phyloP scores from a whole-genome alignment of 2,329 filamentous ascomycete genomes.

The Leptographium lundbergii region DNA sequence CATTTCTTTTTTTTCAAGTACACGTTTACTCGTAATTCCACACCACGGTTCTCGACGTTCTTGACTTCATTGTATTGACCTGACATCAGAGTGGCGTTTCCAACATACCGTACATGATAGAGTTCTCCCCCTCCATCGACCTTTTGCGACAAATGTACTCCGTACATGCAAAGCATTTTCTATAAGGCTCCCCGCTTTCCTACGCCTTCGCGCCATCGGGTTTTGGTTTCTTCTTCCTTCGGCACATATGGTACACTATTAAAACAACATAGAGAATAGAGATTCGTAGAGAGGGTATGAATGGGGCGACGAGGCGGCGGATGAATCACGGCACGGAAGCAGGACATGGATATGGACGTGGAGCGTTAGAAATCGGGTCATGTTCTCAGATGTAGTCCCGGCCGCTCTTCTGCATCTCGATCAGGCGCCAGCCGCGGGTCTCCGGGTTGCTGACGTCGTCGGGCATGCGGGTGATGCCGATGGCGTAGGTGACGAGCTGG shows the following conservation, averaged over 20 bases:
- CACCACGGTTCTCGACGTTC: neutral
- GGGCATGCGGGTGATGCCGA: slow-evolving; percentile 83
- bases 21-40: too few species aligned
- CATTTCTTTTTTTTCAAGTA: too few species aligned
- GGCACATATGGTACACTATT: slow-evolving; percentile 1
- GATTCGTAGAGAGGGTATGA: neutral
- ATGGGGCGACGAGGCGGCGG: neutral
- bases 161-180: neutral
- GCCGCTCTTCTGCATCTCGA: slow-evolving; percentile 97
- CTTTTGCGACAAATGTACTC: neutral
- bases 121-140: neutral
- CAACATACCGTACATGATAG: neutral
- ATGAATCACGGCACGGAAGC: neutral
- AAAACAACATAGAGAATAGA: neutral
- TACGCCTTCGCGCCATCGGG: neutral
- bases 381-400: slow-evolving; percentile 56
- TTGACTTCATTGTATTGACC: slow-evolving; percentile 1
- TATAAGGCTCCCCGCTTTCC: neutral
- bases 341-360: neutral
- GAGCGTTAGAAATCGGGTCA: neutral
- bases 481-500: slow-evolving; percentile 94
- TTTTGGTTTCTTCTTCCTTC: neutral
- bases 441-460: slow-evolving; percentile 97
- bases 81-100: slow-evolving; percentile 3
- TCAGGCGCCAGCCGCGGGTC: slow-evolving; percentile 91